A percentile compares a stretch with the other conserved stretches of the same genome.
Conservation (phyloP, 2,329 filamentous ascomycete genomes). For the Seiridium cupressi region DNA sequence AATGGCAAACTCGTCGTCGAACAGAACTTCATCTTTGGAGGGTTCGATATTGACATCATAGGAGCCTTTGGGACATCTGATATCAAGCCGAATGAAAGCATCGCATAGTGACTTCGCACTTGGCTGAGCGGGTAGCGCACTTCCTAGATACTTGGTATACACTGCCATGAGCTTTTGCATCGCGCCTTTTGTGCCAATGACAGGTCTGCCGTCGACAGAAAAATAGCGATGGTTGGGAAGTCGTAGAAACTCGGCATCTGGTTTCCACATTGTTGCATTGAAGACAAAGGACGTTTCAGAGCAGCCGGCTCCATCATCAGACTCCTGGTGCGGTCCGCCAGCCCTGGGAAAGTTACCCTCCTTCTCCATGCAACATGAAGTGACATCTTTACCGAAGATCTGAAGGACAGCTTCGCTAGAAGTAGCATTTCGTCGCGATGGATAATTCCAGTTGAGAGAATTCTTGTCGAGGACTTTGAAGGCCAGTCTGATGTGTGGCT, state of each 20-base stretch:
- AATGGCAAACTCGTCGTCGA: slow-evolving; percentile 51
- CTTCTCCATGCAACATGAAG: slow-evolving; percentile 51
- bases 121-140: slow-evolving; percentile 20
- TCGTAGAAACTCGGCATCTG: slow-evolving; percentile 40
- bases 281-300: slow-evolving; percentile 39
- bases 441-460: slow-evolving; percentile 60
- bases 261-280: slow-evolving; percentile 57
- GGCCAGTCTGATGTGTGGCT: slow-evolving; percentile 59
- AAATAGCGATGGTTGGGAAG: slow-evolving; percentile 57
- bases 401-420: slow-evolving; percentile 61
- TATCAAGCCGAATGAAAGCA: slow-evolving; percentile 63
- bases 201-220: slow-evolving; percentile 66
- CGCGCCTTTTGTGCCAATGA: slow-evolving; percentile 53
- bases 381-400: slow-evolving; percentile 56
- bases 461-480: slow-evolving; percentile 57
- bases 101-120: slow-evolving; percentile 35
- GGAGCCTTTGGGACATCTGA: slow-evolving; percentile 57
- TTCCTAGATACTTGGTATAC: slow-evolving; percentile 50
- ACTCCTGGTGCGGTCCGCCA: background rate
- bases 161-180: slow-evolving; percentile 57
- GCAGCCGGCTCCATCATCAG: slow-evolving; percentile 10
- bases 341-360: slow-evolving; percentile 10
- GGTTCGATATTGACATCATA: slow-evolving; percentile 75
- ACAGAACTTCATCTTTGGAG: slow-evolving; percentile 70
- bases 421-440: slow-evolving; percentile 47